Evolutionary conservation across 257 asterid genomes (phyloP), one percentile per base, ranked within the genome.

Genomic region (Coffea eugenioides): DNA sequence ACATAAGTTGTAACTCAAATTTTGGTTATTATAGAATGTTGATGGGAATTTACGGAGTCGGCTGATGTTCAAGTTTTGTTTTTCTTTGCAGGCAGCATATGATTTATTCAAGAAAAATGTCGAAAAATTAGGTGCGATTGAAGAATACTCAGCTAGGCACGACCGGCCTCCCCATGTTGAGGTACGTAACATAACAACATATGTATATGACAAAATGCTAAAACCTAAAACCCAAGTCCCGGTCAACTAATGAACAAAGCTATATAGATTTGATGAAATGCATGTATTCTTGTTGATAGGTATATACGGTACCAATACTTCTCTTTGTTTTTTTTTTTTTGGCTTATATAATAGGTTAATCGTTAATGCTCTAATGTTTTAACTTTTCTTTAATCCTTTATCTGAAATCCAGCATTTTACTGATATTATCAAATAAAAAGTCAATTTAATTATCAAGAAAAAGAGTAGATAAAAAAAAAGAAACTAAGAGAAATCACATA

Each of bases 31-130:
- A 9, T 10, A 49, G 54, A 49, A 10, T 10, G 9, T 21, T 5
- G 8, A 64, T 36, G 13, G 3, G 23, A 61, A 23, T 54, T 54
- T 9, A 56, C 64, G 27, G 41, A 65, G 70, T 27, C 8, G 8
- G 1, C 20, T 31, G 70, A 65, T 23, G 12, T 49, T n/a, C 2
- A 5, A 39, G 41, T 8, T n/a, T 76, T 73, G 71, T 31, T 8
- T 4, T 25, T 31, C 8, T 4, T 25, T 82, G 84, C 88, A 93
- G 94, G 66, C 90, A 27, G 88, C 87, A 15, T 93, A 89, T 34
- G 95, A 93, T 51, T 23, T 27, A 51, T 89, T 93, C 76, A 93
- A 88, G 91, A 91, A 87, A 87, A 90, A 88, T 82, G 94, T 93
- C 77, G 97, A 93, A 82, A 93, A 91, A 85, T 87, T 88, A 23